phyloP scores from a whole-genome alignment of 2,329 filamentous ascomycete genomes.

The Cadophora malorum region DNA sequence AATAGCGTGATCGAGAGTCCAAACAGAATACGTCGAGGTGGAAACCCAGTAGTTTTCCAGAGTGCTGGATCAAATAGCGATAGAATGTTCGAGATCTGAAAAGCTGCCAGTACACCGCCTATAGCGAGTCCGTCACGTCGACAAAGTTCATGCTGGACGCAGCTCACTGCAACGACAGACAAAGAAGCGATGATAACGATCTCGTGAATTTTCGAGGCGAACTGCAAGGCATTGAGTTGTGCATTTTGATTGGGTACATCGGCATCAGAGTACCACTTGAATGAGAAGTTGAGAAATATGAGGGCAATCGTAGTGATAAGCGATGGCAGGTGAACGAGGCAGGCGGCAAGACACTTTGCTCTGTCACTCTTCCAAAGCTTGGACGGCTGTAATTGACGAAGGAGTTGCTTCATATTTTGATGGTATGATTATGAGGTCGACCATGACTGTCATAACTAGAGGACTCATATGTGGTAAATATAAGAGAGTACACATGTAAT shows the following conservation, averaged over 20 bases:
- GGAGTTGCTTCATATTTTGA: too few relatives aligned
- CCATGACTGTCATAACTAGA: too few relatives aligned
- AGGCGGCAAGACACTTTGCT: too few relatives aligned
- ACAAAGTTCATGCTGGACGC: not conserved
- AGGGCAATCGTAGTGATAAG: too few relatives aligned
- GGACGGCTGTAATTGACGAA: too few relatives aligned
- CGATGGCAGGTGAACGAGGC: too few relatives aligned
- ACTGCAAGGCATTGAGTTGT: constrained; percentile 13
- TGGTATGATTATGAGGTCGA: too few relatives aligned
- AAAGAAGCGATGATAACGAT: constrained; percentile 11
- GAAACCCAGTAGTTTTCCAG: not conserved
- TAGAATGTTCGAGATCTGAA: not conserved
- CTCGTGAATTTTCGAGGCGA: constrained; percentile 8
- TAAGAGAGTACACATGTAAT: too few relatives aligned
- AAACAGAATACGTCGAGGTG: not conserved
- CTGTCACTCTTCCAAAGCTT: too few relatives aligned
- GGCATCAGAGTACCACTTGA: too few relatives aligned
- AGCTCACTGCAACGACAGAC: not conserved
- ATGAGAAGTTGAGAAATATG: too few relatives aligned
- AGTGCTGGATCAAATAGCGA: not conserved
- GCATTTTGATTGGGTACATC: not conserved
- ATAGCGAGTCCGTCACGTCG: not conserved
- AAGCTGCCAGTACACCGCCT: not conserved
- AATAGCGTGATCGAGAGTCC: not conserved
- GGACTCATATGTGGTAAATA: too few relatives aligned